Evolutionary conservation across 2,329 filamentous ascomycete species (phyloP), one percentile per base, ranked within the genome.

Genomic region (Fusarium dlaminii): DNA sequence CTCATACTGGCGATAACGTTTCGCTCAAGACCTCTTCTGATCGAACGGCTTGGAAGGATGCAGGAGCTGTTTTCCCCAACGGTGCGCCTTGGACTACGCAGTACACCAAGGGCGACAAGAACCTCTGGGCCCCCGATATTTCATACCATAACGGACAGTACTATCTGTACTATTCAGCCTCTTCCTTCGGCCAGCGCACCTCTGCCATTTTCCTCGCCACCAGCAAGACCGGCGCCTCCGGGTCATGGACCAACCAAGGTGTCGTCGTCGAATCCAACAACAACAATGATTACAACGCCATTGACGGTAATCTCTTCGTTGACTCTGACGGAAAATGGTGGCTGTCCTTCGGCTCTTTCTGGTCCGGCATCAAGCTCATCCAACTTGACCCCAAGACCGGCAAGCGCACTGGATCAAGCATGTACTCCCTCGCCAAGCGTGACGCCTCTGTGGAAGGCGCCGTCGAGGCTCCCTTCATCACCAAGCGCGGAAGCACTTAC

Each of bases 71-170:
- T 14, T 81, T 81, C 67, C 80, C 80, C 20, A 75, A 72, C 32
- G 80, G 80, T 6, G 79, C 80, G 12, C 70, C 80, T 0, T 81
- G 80, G 80, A 81, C 80, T 1, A 79, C 76, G 1, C 62, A 75
- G 22, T 81, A 81, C 51, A 81, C 79, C 32, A 64, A 67, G 6
- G 79, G 78, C 34, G 78, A 76, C 4, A 73, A 67, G 65, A 81
- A 81, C 45, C 80, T 81, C 39, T 84, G 67, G 88, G 90, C 90
- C 0, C 90, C 90, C 1, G 89, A 91, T 73, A 86, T 89, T 11
- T 81, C 83, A 3, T 81, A 78, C 70, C 79, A 74, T 34, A 78
- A 81, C 56, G 78, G 76, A 1, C 63, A 76, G 64, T 81, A 80
- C 75, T 81, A 77, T 40, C 51, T 81, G 36, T 81, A 81, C 78